A percentile compares a stretch with the other conserved stretches of the same genome.
Conservation (phyloP, 176 grass and related monocot genomes). For the Phoenix roebelenii region DNA sequence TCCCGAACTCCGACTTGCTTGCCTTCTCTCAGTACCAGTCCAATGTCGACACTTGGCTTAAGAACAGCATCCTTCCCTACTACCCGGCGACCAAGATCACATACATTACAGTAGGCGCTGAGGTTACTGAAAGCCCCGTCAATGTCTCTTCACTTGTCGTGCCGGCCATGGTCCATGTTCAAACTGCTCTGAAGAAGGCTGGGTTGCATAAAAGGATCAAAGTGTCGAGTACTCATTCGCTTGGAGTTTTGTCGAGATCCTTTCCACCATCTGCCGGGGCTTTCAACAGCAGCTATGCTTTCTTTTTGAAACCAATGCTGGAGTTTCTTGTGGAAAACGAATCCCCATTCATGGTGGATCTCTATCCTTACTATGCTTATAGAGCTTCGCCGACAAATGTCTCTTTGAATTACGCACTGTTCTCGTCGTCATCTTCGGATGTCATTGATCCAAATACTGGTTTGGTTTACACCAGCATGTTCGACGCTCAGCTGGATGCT, state of each 20-base stretch:
- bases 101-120: conserved; percentile 84
- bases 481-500: conserved; percentile 82
- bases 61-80: conserved; percentile 87
- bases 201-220: conserved; percentile 89
- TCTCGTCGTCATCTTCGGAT: conserved; percentile 44
- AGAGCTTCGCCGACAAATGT: conserved; percentile 76
- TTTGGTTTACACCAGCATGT: conserved; percentile 89
- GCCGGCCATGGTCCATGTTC: conserved; percentile 87
- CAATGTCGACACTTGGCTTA: conserved; percentile 94
- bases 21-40: conserved; percentile 97
- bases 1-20: conserved; percentile 93
- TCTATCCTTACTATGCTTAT: conserved; percentile 94
- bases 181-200: conserved; percentile 63
- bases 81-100: conserved; percentile 79
- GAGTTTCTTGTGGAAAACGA: conserved; percentile 89
- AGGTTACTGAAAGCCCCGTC: conserved; percentile 63
- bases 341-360: conserved; percentile 93
- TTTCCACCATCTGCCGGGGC: conserved; percentile 89
- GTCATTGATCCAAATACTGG: conserved; percentile 92
- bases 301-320: conserved; percentile 87
- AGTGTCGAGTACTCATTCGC: conserved; percentile 90
- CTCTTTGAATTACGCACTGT: conserved; percentile 66
- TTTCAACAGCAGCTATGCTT: conserved; percentile 84
- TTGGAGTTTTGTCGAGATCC: conserved; percentile 68
- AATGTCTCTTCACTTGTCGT: conserved; percentile 69